Conservation (phyloP, 495 filamentous ascomycete species). For the Lophiostoma macrostomum region DNA sequence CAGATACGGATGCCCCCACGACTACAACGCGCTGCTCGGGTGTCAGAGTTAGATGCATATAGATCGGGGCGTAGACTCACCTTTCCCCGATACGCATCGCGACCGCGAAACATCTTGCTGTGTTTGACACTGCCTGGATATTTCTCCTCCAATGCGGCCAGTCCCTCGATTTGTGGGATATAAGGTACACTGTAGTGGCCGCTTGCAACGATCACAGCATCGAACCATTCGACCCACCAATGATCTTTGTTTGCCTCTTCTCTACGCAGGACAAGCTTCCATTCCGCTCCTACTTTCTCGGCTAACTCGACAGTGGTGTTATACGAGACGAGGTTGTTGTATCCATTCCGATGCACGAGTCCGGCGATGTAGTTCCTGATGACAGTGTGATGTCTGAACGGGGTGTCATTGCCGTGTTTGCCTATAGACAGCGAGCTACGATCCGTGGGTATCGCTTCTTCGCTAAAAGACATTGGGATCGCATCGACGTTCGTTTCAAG, state of each 20-base stretch:
- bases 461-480: slow-evolving; percentile 42
- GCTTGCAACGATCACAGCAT: slow-evolving; percentile 24
- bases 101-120: slow-evolving; percentile 19
- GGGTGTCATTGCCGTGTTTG: slow-evolving; percentile 7
- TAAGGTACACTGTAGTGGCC: slow-evolving; percentile 23
- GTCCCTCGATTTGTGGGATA: slow-evolving; percentile 9
- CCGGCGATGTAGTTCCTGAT: slow-evolving; percentile 7
- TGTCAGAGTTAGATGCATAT: background rate
- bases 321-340: slow-evolving; percentile 12
- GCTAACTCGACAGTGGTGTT: slow-evolving; percentile 20
- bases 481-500: slow-evolving; percentile 46
- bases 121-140: slow-evolving; percentile 7
- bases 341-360: slow-evolving; percentile 10
- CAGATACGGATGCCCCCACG: slow-evolving; percentile 20
- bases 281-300: slow-evolving; percentile 15
- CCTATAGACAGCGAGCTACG: background rate
- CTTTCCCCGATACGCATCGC: slow-evolving; percentile 13
- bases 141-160: slow-evolving; percentile 5
- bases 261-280: slow-evolving; percentile 11
- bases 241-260: slow-evolving; percentile 5
- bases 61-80: slow-evolving; percentile 4
- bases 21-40: slow-evolving; percentile 11
- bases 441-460: slow-evolving; percentile 42
- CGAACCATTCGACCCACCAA: slow-evolving; percentile 24
- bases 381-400: slow-evolving; percentile 11